Evolutionary conservation across 768 basidiomycete genomes (phyloP), one percentile per base, ranked within the genome.

Genomic region (Suillus variegatus): DNA sequence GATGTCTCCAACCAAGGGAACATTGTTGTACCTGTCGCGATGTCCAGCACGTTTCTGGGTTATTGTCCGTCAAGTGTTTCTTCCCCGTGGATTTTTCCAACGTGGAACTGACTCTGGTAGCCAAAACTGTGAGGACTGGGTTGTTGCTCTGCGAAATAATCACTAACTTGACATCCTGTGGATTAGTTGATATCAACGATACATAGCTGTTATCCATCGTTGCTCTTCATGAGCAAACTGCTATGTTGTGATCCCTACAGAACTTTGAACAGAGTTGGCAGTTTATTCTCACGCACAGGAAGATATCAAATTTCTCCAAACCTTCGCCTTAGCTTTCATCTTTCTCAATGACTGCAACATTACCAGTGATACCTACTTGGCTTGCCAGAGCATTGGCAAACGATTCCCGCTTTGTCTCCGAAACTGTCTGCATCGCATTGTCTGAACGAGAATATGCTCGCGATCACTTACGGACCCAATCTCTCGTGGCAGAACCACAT

Each of bases 1-100:
- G n/a, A 57, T 12, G 20, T 54, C 44, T 41, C n/a, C n/a, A 13
- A 38, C 13, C 7, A 65, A 54, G 16, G 61, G 49, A 65, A 66
- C 18, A 46, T 28, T 38, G 43, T 66, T 63, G 60, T 65, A 90
- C 92, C 83, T 91, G 89, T 75, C 89, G 88, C 18, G 92, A 93
- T 28, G 91, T 88, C 92, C 92, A 94, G 74, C 92, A 94, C 9
- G 92, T 94, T 73, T 92, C 92, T 62, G 87, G 85, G 68, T 80
- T 90, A 32, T 82, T 80, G 71, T 94, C 92, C 36, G 86, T 82
- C 25, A 94, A 82, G 72, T 86, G 75, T 72, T 88, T 90, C 78
- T 91, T 93, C 22, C 86, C 86, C 16, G 83, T 86, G 5, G 87
- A 84, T 75, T 90, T 93, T 74, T 93, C 89, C 16, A 93, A 79